These are phyloP conservation scores for Phytopythium oedochilum DNA, from an alignment of 352 stramenopile genomes.

Conservation along the genomic window DNA sequence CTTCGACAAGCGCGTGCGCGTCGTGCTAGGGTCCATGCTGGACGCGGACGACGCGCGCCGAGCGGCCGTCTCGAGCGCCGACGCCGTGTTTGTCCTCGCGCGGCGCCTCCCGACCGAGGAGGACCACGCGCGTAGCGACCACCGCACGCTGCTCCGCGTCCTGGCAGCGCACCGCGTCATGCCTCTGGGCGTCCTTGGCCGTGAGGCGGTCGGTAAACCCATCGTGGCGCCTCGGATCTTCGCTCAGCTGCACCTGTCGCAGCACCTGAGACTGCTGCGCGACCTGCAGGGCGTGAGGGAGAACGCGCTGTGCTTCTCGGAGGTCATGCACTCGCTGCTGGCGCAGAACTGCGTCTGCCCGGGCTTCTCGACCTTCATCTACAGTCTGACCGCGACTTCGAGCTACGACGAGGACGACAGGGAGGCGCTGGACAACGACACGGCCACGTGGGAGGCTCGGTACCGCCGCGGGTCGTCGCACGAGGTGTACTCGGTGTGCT, in stretches of 20 bases:
- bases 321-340: slow-evolving; percentile 76
- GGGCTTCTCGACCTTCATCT: slow-evolving; percentile 85
- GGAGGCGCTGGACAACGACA: slow-evolving; percentile 24
- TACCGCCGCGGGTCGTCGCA: slow-evolving; percentile 74
- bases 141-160: slow-evolving; percentile 78
- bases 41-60: slow-evolving; percentile 76
- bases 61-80: slow-evolving; percentile 49
- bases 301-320: slow-evolving; percentile 75
- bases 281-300: slow-evolving; percentile 56
- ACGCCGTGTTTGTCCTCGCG: slow-evolving; percentile 80
- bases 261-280: slow-evolving; percentile 70
- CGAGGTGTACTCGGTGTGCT: slow-evolving; percentile 70
- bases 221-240: slow-evolving; percentile 27
- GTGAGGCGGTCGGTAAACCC: too few species aligned
- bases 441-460: slow-evolving; percentile 57
- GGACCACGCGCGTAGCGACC: slow-evolving; percentile 64
- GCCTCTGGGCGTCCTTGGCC: slow-evolving; percentile 24
- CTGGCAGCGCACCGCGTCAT: slow-evolving; percentile 67
- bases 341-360: slow-evolving; percentile 84
- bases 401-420: slow-evolving; percentile 44
- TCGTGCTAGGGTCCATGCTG: slow-evolving; percentile 77
- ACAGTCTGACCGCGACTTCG: slow-evolving; percentile 81
- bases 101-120: slow-evolving; percentile 51
- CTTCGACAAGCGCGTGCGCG: slow-evolving; percentile 78
- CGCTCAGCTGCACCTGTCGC: slow-evolving; percentile 73